Evolutionary conservation across 495 filamentous ascomycete genomes (phyloP).

Genomic region (Daldinia childiae): DNA sequence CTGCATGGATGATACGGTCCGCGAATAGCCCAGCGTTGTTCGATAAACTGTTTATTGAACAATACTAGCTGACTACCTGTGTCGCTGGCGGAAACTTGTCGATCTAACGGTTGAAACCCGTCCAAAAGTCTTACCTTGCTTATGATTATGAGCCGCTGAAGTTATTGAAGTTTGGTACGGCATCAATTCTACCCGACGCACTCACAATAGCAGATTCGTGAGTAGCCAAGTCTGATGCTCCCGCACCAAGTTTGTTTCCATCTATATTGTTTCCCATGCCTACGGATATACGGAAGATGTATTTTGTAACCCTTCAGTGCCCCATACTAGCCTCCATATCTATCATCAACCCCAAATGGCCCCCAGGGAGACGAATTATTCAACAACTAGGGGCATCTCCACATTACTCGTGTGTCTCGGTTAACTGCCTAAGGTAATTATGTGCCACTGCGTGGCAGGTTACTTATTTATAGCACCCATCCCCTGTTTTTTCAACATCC

Average conservation of each 20-base stretch:
- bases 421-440: constrained; percentile 16
- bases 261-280: background rate
- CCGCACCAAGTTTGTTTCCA: background rate
- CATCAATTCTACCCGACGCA: constrained; percentile 3
- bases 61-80: constrained; percentile 2
- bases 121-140: constrained; percentile 28
- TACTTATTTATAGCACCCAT: constrained; percentile 36
- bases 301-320: constrained; percentile 21
- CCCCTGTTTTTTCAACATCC: background rate
- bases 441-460: constrained; percentile 26
- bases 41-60: constrained; percentile 5
- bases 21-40: background rate
- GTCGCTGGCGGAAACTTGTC: constrained; percentile 15
- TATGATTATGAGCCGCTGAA: constrained; percentile 22
- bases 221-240: constrained; percentile 1
- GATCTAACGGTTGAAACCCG: constrained; percentile 22
- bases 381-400: constrained; percentile 14
- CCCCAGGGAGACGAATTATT: constrained; percentile 11
- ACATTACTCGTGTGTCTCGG: constrained; percentile 33
- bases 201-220: background rate
- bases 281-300: background rate
- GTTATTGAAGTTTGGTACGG: constrained; percentile 17
- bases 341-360: constrained; percentile 32
- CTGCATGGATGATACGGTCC: constrained; percentile 12
- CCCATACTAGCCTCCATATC: constrained; percentile 20